A percentile compares a stretch with the other conserved stretches of the same genome.
phyloP scores from a whole-genome alignment of 140 eudicot species.

The Anethum foeniculum region DNA sequence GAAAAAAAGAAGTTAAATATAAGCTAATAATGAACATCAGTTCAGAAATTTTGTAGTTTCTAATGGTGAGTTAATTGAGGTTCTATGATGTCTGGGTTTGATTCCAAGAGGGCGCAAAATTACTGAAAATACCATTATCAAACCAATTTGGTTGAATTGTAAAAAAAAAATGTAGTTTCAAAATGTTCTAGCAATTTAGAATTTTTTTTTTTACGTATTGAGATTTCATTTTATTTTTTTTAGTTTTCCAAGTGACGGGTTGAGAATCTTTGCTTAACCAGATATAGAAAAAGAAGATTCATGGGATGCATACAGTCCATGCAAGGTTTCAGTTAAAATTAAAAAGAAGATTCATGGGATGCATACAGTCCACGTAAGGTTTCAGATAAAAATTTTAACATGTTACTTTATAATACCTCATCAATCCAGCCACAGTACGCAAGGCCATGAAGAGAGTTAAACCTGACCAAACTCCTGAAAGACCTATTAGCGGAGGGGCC shows the following conservation, averaged over 20 bases:
- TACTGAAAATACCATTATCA: background rate
- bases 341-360: background rate
- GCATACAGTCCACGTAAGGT: background rate
- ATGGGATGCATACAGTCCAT: background rate
- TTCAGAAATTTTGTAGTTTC: background rate
- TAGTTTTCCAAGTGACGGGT: background rate
- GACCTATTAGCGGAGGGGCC: conserved; percentile 63
- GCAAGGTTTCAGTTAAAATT: no score
- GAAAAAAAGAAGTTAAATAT: background rate
- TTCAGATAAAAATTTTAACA: background rate
- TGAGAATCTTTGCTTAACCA: background rate
- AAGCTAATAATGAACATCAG: background rate
- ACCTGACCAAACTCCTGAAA: conserved; percentile 79
- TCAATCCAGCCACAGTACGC: conserved; percentile 58
- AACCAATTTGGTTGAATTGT: background rate
- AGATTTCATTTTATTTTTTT: background rate
- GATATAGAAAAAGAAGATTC: background rate
- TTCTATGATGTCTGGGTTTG: background rate
- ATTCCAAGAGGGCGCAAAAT: background rate
- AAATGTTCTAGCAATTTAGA: background rate
- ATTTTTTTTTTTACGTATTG: background rate
- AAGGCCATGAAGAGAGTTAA: conserved; percentile 70
- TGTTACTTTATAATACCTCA: conserved; percentile 31
- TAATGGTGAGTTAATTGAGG: background rate
- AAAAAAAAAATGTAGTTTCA: background rate